Evolutionary conservation across 441 rosid species (phyloP).

Genomic region (Gossypium davidsonii): DNA sequence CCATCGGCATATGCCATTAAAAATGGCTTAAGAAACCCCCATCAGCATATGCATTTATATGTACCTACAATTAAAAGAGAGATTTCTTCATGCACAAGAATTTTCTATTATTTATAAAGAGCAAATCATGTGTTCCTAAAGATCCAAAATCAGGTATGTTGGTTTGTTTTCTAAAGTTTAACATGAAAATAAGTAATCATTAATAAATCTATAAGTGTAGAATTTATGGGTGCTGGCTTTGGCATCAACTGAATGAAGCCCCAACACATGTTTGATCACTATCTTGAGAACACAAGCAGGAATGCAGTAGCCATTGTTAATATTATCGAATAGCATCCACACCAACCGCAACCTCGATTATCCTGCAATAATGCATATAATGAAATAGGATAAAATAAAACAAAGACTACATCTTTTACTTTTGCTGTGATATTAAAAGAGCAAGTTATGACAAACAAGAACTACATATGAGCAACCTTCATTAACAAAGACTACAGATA

Average conservation of each 20-base stretch:
- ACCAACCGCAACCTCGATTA: slow-evolving; percentile 21
- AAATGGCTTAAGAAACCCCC: neutral
- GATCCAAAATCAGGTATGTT: slow-evolving; percentile 13
- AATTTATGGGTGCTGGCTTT: slow-evolving; percentile 1
- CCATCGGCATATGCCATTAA: neutral
- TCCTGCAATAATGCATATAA: slow-evolving; percentile 32
- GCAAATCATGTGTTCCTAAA: slow-evolving; percentile 2
- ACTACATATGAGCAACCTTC: neutral
- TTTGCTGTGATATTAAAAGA: neutral
- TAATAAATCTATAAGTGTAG: neutral
- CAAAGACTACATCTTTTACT: neutral
- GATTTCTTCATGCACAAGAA: neutral
- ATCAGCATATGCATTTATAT: neutral
- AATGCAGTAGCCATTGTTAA: slow-evolving; percentile 27
- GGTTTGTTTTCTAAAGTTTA: slow-evolving; percentile 4
- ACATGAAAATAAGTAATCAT: slow-evolving; percentile 8
- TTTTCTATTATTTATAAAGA: slow-evolving; percentile 12
- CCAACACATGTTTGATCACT: slow-evolving; percentile 16
- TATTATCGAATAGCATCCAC: slow-evolving; percentile 18
- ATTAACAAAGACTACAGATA: neutral
- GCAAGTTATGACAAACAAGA: neutral
- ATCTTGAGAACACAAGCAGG: slow-evolving; percentile 35
- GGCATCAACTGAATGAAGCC: neutral
- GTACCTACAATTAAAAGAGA: neutral
- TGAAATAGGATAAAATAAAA: neutral